A percentile compares a stretch with the other conserved stretches of the same genome.
Evolutionary conservation across 2,329 filamentous ascomycete genomes (phyloP).

Genomic region (Penicillium sp.): DNA sequence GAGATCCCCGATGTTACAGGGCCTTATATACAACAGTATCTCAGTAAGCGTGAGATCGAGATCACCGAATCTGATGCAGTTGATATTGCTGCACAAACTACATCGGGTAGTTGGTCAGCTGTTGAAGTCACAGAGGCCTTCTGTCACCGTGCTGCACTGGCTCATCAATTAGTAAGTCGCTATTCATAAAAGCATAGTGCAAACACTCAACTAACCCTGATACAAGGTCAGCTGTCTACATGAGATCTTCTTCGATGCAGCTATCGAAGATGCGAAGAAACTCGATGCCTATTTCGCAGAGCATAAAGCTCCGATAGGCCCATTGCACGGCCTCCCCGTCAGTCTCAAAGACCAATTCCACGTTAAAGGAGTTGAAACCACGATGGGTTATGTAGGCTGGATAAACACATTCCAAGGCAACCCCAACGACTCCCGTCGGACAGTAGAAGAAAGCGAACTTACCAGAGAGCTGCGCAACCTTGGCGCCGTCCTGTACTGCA

Average conservation of each 20-base stretch:
- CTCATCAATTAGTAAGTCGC: conserved; percentile 56
- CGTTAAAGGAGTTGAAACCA: conserved; percentile 53
- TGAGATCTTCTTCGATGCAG: conserved; percentile 56
- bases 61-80: conserved; percentile 63
- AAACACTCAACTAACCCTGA: background rate
- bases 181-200: background rate
- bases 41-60: conserved; percentile 54
- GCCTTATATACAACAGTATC: conserved; percentile 56
- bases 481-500: conserved; percentile 57
- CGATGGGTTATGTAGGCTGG: conserved; percentile 66
- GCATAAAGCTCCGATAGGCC: conserved; percentile 52
- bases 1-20: conserved; percentile 59
- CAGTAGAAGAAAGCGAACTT: conserved; percentile 57
- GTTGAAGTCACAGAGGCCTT: conserved; percentile 57
- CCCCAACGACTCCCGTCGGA: conserved; percentile 51
- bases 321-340: conserved; percentile 63
- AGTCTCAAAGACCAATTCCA: conserved; percentile 54
- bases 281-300: conserved; percentile 50
- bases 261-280: conserved; percentile 48
- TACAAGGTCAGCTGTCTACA: conserved; percentile 50
- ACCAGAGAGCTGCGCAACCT: conserved; percentile 54
- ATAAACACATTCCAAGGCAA: conserved; percentile 61
- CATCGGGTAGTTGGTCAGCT: conserved; percentile 56
- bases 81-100: conserved; percentile 56
- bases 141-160: conserved; percentile 57